Conservation (phyloP, 148 eudicot species). For the Dysphania ambrosioides region DNA sequence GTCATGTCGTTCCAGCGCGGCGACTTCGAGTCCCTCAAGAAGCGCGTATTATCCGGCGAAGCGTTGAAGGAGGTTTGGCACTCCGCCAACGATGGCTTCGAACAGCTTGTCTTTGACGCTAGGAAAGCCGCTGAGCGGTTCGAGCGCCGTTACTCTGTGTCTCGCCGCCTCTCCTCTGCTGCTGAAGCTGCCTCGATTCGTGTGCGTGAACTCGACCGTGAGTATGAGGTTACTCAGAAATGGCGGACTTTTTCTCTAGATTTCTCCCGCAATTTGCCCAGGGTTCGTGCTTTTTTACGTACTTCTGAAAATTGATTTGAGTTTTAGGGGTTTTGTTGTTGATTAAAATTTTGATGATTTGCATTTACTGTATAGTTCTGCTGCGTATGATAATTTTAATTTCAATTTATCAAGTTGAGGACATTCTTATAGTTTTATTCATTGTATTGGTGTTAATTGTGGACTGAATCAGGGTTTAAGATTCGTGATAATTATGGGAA, state of each 20-base stretch:
- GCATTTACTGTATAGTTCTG: background rate
- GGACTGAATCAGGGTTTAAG: background rate
- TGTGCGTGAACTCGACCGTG: constrained; percentile 74
- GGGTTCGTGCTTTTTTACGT: constrained; percentile 39
- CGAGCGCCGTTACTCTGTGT: constrained; percentile 64
- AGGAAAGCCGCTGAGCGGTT: constrained; percentile 75
- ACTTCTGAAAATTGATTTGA: background rate
- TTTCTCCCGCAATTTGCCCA: constrained; percentile 66
- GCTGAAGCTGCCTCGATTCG: constrained; percentile 57
- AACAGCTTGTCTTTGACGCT: constrained; percentile 66
- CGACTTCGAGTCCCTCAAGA: constrained; percentile 69
- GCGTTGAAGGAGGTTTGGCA: constrained; percentile 71
- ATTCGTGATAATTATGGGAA: background rate
- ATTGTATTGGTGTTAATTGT: background rate
- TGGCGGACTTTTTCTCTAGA: constrained; percentile 67
- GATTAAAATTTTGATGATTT: background rate
- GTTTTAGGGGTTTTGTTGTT: background rate
- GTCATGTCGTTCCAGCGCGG: constrained; percentile 50
- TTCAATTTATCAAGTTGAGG: background rate
- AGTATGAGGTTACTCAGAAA: constrained; percentile 53
- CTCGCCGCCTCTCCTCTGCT: constrained; percentile 44
- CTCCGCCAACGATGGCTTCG: constrained; percentile 71
- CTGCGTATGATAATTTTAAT: background rate
- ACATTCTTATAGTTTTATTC: background rate
- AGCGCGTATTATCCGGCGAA: constrained; percentile 69